Percentiles rank a stretch among this genome's conserved stretches.
phyloP scores from a whole-genome alignment of 1,284 basidiomycete species.

The Filobasidium uniguttulatum region DNA sequence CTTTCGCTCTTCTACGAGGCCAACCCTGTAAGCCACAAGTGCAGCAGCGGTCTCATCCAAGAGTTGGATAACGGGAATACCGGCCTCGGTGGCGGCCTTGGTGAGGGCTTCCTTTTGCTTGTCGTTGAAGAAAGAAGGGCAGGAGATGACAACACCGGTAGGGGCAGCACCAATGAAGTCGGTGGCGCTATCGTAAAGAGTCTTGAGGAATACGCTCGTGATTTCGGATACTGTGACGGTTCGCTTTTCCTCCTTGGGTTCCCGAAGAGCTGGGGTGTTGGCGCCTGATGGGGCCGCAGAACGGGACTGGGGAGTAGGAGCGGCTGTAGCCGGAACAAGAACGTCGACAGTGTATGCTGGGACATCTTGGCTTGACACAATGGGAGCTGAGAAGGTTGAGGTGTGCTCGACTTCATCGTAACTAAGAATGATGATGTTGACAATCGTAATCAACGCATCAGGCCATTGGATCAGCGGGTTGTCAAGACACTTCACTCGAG shows the following conservation, averaged over 20 bases:
- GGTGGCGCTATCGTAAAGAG: slow-evolving; percentile 72
- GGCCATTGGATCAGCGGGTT: too few species aligned
- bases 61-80: slow-evolving; percentile 67
- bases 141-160: slow-evolving; percentile 69
- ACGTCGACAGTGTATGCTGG: slow-evolving; percentile 79
- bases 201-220: slow-evolving; percentile 70
- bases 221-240: slow-evolving; percentile 74
- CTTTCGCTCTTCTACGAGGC: slow-evolving; percentile 32
- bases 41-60: slow-evolving; percentile 75
- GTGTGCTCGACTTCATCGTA: slow-evolving; percentile 39
- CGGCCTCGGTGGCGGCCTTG: slow-evolving; percentile 64
- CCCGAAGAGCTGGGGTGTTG: slow-evolving; percentile 56
- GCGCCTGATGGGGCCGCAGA: slow-evolving; percentile 46
- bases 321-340: slow-evolving; percentile 48
- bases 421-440: slow-evolving; percentile 3
- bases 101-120: slow-evolving; percentile 58
- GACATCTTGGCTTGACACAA: slow-evolving; percentile 55
- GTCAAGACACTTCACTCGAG: too few species aligned
- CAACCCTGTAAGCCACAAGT: slow-evolving; percentile 37
- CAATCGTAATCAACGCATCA: too few species aligned
- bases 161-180: slow-evolving; percentile 77
- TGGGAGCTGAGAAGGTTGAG: slow-evolving; percentile 35
- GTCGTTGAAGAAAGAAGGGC: slow-evolving; percentile 62
- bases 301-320: slow-evolving; percentile 43
- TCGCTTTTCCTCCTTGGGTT: slow-evolving; percentile 60